Base-by-base conservation (phyloP, 805 yeast species). In the Candida verbasci region DNA sequence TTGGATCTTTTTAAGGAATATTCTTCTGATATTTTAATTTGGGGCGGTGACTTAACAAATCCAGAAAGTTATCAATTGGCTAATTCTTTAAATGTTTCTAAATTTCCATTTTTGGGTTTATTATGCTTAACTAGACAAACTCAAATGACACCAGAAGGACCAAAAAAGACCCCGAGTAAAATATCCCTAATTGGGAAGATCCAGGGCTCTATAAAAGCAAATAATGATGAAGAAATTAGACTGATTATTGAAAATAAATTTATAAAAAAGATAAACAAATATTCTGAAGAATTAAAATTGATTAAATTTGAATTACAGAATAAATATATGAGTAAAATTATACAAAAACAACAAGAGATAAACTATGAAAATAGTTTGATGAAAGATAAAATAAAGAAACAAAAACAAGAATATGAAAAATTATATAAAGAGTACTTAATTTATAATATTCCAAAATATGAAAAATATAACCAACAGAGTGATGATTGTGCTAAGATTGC, bases 11-110 rank as follows among this genome's bases (percentile, higher is more conserved):
- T 63, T 31, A 38, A 51, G 12, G 40, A 44, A n/a, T 3, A 25
- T 4, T 24, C 65, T 70, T 36, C 45, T 6, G 72, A 84, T 30
- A 54, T 81, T 2, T 45, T 86, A 3, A 59, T 86, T 2, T 91
- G 97, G 97, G 95, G 89, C 28, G 96, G 96, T 7, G 82, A 86
- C 52, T 75, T 83, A 17, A 72, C 74, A n/a, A 78, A 79, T 39
- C 77, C 88, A 15, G 97, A 91, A 56, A 86, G 91, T 1, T 80
- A 76, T 51, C 95, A 86, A 48, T 80, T 87, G 11, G 83, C 95
- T 0, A 80, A 83, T 50, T 78, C 82, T 25, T 71, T 89, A 41
- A 74, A 76, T 39, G 81, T 82, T 27, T 72, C 86, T 15, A 73
- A 76, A 45, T 80, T 81, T 50, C 98, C 98, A n/a, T 83, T 85